Base-by-base conservation (phyloP, 805 yeast species). In the Barnettozyma siamensis region DNA sequence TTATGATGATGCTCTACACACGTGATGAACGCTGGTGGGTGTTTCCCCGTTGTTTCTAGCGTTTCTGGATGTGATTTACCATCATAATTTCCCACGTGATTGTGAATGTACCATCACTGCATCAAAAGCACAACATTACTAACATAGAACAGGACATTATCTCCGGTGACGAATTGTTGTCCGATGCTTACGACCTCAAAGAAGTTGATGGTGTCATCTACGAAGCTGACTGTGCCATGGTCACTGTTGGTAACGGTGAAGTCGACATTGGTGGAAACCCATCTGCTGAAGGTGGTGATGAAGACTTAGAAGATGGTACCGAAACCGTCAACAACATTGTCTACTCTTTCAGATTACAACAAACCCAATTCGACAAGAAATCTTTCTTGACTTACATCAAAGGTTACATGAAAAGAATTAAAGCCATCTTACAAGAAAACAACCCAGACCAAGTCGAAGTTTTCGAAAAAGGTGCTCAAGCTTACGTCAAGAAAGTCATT, bases 201-300 rank as follows among this genome's bases (percentile, higher is more conserved):
- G 73, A 71, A 68, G 97, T 93, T 54, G 96, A 86, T 63, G 86
- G 77, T 55, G 98, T 76, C 61, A 88, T 93, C 67, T 87, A 76
- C 78, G 99, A 93, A 78, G 98, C 95, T 55, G 87, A 93, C 82
- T 88, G 97, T 75, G 73, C 78, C 62, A 81, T 88, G 93, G 79
- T 93, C 69, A 82, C 75, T 61, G 88, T 93, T 62, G 81, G 78
- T 68, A 85, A 88, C 65, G 97, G 80, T 62, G 93, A 93, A 65
- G 80, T 93, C 59, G 98, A 93, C 71, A 93, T 93, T 69, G 99
- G 99, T 75, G 99, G 96, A 63, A 93, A 93, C 83, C 97, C 99
- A 65, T 88, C 96, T 62, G 97, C 98, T 57, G 99, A 93, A 75
- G 98, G 75, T 57, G 97, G 73, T 66, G 88, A 65, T 42, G 88